Evolutionary conservation across 352 stramenopile species (phyloP), one percentile per base, ranked within the genome.

Genomic region (Pythium inflatum): DNA sequence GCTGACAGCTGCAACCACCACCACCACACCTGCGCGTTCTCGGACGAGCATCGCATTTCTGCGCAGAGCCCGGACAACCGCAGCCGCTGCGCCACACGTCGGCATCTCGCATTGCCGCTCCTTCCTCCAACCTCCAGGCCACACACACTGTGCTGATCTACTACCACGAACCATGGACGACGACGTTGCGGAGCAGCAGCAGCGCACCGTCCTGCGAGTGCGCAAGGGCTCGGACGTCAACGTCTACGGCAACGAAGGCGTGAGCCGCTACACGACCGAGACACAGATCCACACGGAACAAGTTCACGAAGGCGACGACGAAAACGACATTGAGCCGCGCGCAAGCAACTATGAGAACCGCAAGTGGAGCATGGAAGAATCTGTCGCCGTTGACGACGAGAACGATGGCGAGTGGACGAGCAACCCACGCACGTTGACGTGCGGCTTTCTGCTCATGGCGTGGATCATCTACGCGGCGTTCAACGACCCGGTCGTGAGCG

Each of bases 381-480:
- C 73, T 4, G 85, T 92, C n/a, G 64, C 78, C 2, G 79, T 91
- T 14, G 82, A 93, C 55, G 81, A 93, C 51, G 83, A 88, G 53
- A 90, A 88, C 62, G 81, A 93, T 62, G 69, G 80, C 74, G 66
- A 91, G 73, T 95, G 88, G 88, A 94, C 81, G 50, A 91, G 78
- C 71, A 94, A 89, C 65, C 88, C 89, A 38, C 88, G 93, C 70
- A 95, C 89, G 56, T 72, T 97, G 49, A 88, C 82, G n/a, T 81
- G 78, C 25, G 85, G 87, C 33, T 87, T 94, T 54, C 33, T 95
- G 68, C 79, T 95, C 53, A 91, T 95, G 71, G 45, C 87, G 18
- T 92, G 87, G 81, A 91, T 97, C 65, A 73, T 95, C n/a, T 94
- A 95, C 72, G 83, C 85, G 8, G 87, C 89, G 24, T 92, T 95